phyloP scores from a whole-genome alignment of 2,329 filamentous ascomycete genomes.

The Sordariomycetes sp. region DNA sequence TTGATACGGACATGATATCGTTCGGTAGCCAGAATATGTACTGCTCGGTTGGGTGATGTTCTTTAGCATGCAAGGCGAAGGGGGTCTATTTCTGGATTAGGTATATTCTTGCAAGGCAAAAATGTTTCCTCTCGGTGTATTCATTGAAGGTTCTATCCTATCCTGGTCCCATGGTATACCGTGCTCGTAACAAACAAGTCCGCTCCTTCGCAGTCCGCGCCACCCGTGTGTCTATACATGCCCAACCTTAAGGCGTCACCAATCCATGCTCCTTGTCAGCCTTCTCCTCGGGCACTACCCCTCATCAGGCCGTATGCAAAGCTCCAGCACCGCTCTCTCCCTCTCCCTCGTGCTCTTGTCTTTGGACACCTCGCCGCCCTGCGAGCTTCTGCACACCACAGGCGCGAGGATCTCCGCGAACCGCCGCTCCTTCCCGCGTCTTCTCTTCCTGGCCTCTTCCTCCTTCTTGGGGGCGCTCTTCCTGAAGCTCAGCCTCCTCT shows the following conservation, averaged over 20 bases:
- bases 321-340: constrained; percentile 4
- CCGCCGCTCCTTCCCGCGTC: constrained; percentile 5
- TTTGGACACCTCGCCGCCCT: not conserved
- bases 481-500: constrained; percentile 38
- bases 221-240: no score
- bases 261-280: not conserved
- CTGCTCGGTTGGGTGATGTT: no score
- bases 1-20: no score
- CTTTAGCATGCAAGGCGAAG: no score
- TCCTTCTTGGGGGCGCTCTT: constrained; percentile 11
- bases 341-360: constrained; percentile 5
- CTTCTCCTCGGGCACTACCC: not conserved
- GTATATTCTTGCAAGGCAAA: no score
- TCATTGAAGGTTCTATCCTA: no score
- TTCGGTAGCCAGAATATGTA: no score
- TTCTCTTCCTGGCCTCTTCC: constrained; percentile 3
- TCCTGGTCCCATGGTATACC: no score
- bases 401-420: constrained; percentile 7
- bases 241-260: not conserved
- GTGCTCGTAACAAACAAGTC: no score
- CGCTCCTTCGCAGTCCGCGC: no score
- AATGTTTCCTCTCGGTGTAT: no score
- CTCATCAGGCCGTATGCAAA: constrained; percentile 5
- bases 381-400: constrained; percentile 2
- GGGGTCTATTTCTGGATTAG: no score